phyloP scores from a whole-genome alignment of 352 stramenopile species.

The Pilasporangium apinafurcum region DNA sequence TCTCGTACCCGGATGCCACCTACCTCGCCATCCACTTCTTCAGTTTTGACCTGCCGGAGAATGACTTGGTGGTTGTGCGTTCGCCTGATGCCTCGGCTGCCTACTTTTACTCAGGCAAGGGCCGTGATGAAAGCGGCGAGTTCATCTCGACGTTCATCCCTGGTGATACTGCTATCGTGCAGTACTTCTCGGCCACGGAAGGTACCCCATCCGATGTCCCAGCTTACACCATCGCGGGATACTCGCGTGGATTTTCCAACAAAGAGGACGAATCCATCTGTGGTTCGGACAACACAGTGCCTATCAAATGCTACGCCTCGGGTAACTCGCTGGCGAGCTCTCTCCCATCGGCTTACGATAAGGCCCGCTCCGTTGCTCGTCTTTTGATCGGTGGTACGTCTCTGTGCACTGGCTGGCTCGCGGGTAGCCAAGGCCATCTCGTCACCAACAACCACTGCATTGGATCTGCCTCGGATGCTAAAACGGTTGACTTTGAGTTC shows the following conservation, averaged over 20 bases:
- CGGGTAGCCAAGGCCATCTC: slow-evolving; percentile 27
- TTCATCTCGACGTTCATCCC: slow-evolving; percentile 46
- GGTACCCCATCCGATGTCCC: slow-evolving; percentile 2
- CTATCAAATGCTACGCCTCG: slow-evolving; percentile 40
- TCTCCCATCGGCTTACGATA: slow-evolving; percentile 33
- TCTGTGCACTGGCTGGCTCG: slow-evolving; percentile 22
- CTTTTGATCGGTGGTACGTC: slow-evolving; percentile 34
- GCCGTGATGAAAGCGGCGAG: slow-evolving; percentile 17
- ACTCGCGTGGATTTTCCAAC: slow-evolving; percentile 30
- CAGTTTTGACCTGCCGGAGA: slow-evolving; percentile 39
- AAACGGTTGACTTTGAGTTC: slow-evolving; percentile 17
- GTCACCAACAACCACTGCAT: slow-evolving; percentile 51
- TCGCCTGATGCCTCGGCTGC: slow-evolving; percentile 16
- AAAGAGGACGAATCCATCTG: slow-evolving; percentile 34
- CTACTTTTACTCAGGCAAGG: slow-evolving; percentile 29
- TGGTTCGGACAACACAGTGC: slow-evolving; percentile 33
- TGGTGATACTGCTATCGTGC: slow-evolving; percentile 28
- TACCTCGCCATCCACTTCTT: slow-evolving; percentile 56
- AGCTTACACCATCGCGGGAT: slow-evolving; percentile 34
- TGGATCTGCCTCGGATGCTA: slow-evolving; percentile 20
- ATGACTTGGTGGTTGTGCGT: slow-evolving; percentile 40
- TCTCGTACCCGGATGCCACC: slow-evolving; percentile 37
- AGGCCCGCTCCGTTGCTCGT: slow-evolving; percentile 34
- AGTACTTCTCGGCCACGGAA: slow-evolving; percentile 26
- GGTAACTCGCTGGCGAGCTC: slow-evolving; percentile 10